Conservation (phyloP, 164 flowering plant species). For the Dillenia suffruticosa region DNA sequence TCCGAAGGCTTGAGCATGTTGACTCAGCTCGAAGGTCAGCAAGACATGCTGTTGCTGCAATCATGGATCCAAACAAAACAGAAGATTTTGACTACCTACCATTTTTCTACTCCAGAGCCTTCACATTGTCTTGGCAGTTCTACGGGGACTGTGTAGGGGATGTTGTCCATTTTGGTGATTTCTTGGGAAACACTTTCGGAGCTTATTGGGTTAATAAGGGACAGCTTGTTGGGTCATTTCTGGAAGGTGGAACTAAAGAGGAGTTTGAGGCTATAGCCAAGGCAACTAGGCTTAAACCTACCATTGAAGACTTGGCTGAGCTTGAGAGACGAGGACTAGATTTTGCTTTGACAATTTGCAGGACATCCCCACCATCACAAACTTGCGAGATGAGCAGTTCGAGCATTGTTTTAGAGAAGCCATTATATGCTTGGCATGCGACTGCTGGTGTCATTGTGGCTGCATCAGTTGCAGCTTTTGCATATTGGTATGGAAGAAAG, state of each 20-base stretch:
- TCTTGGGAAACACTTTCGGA: conserved; percentile 65
- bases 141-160: conserved; percentile 91
- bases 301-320: conserved; percentile 50
- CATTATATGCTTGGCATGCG: conserved; percentile 69
- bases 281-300: conserved; percentile 55
- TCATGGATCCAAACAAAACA: conserved; percentile 64
- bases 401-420: conserved; percentile 35
- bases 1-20: conserved; percentile 90
- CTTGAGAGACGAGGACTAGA: conserved; percentile 64
- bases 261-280: conserved; percentile 86
- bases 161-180: conserved; percentile 77
- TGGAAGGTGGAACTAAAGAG: conserved; percentile 91
- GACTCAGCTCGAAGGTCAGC: conserved; percentile 86
- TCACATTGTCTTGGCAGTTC: conserved; percentile 93
- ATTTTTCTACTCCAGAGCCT: conserved; percentile 92
- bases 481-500: conserved; percentile 86
- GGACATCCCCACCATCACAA: conserved; percentile 22
- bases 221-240: conserved; percentile 81
- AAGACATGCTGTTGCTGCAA: conserved; percentile 76
- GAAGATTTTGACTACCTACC: conserved; percentile 80
- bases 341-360: conserved; percentile 45
- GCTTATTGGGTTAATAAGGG: conserved; percentile 88
- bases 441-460: conserved; percentile 76
- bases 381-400: conserved; percentile 12
- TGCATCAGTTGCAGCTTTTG: conserved; percentile 78